Conservation (phyloP, 306 rosid species). For the Pyrus pyrifolia region DNA sequence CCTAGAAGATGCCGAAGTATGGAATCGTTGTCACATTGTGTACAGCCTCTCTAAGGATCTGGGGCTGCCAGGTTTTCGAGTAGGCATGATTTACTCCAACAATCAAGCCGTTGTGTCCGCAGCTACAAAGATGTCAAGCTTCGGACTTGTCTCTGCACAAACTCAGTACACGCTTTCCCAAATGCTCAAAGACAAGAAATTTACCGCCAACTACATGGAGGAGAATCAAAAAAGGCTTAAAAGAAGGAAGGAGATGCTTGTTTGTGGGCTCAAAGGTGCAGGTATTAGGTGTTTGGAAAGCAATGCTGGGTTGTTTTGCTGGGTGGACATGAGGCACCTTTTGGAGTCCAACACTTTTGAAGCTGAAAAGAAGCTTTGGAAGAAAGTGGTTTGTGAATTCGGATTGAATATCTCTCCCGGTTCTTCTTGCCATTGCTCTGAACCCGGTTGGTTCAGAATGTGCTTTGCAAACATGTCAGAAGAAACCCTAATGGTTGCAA, state of each 20-base stretch:
- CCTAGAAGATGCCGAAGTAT: not conserved
- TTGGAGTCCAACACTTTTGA: conserved; percentile 40
- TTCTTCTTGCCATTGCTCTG: conserved; percentile 72
- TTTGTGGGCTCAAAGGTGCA: conserved; percentile 37
- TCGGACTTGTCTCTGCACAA: conserved; percentile 69
- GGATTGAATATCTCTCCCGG: conserved; percentile 75
- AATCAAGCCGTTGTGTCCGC: conserved; percentile 37
- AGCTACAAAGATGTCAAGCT: conserved; percentile 94
- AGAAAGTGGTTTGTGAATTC: conserved; percentile 39
- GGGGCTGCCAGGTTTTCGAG: conserved; percentile 66
- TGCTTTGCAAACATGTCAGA: conserved; percentile 83
- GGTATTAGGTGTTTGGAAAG: conserved; percentile 58
- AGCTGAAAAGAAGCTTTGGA: conserved; percentile 80
- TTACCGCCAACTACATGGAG: conserved; percentile 32
- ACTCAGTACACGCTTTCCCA: conserved; percentile 58
- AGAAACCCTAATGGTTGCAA: conserved; percentile 51
- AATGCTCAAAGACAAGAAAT: conserved; percentile 42
- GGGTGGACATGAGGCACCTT: conserved; percentile 82
- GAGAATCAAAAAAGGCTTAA: conserved; percentile 39
- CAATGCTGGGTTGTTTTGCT: conserved; percentile 72
- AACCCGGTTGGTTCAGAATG: conserved; percentile 89
- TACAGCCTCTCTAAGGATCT: conserved; percentile 76
- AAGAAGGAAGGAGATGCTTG: conserved; percentile 41
- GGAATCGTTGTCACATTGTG: conserved; percentile 47
- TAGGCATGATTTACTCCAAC: conserved; percentile 79